Percentiles rank a stretch among this genome's conserved stretches.
Evolutionary conservation across 1,284 basidiomycete species (phyloP).

Genomic region (Pseudomicrostroma phylloplanum): DNA sequence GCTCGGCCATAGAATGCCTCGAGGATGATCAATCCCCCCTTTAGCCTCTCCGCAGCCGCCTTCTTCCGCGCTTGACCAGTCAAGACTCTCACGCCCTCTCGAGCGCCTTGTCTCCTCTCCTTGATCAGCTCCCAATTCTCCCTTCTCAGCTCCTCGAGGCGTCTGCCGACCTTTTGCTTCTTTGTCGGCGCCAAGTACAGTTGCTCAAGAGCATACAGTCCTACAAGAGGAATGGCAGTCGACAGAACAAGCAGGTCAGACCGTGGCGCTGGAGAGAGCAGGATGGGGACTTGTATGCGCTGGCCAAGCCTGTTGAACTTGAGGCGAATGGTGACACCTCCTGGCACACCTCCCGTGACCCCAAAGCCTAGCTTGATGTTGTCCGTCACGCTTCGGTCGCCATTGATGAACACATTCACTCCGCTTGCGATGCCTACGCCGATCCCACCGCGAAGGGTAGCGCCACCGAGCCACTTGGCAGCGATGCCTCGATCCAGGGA

Average conservation of each 20-base stretch:
- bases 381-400: conserved; percentile 51
- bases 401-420: conserved; percentile 39
- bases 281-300: conserved; percentile 58
- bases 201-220: conserved; percentile 58
- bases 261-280: conserved; percentile 57
- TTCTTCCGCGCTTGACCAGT: conserved; percentile 52
- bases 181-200: conserved; percentile 60
- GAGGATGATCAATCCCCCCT: conserved; percentile 62
- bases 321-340: conserved; percentile 47
- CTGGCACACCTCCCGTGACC: conserved; percentile 44
- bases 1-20: conserved; percentile 60
- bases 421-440: conserved; percentile 42
- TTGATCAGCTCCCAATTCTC: conserved; percentile 61
- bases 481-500: neutral
- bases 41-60: conserved; percentile 51
- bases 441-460: conserved; percentile 54
- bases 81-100: conserved; percentile 57
- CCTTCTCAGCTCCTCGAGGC: conserved; percentile 57
- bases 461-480: conserved; percentile 51
- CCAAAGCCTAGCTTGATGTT: conserved; percentile 46
- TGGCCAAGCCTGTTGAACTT: conserved; percentile 57
- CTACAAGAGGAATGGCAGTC: conserved; percentile 58
- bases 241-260: conserved; percentile 55
- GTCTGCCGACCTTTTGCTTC: conserved; percentile 51
- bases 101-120: conserved; percentile 59